Conservation (phyloP, 176 grass and related monocot genomes). For the Alopecurus myosuroides region DNA sequence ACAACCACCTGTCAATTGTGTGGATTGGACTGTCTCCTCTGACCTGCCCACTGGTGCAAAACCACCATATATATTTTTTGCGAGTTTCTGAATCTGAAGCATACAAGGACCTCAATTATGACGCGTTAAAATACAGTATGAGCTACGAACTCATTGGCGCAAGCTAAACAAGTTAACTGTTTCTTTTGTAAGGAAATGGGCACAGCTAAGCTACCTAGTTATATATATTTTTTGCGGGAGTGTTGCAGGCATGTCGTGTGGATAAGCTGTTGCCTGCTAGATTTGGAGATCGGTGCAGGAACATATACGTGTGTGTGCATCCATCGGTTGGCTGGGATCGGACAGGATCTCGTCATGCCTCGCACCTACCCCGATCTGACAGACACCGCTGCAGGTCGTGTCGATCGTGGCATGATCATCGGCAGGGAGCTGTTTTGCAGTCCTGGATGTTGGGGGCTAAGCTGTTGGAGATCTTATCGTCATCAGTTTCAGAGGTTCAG, state of each 20-base stretch:
- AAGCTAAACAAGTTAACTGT: neutral
- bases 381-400: neutral
- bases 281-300: neutral
- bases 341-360: slow-evolving; percentile 39
- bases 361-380: slow-evolving; percentile 18
- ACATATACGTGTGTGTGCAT: neutral
- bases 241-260: slow-evolving; percentile 22
- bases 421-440: neutral
- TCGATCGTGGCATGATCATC: slow-evolving; percentile 23
- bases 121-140: neutral
- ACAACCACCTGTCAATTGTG: neutral
- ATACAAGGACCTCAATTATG: neutral
- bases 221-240: neutral
- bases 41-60: neutral
- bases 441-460: neutral
- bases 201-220: slow-evolving; percentile 6
- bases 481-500: neutral
- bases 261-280: slow-evolving; percentile 35
- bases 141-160: neutral
- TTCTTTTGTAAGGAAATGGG: neutral
- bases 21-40: neutral
- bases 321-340: slow-evolving; percentile 17
- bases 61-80: neutral
- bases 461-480: neutral
- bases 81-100: neutral